Evolutionary conservation across 306 rosid species (phyloP), one percentile per base, ranked within the genome.

Genomic region (Luffa aegyptiaca): DNA sequence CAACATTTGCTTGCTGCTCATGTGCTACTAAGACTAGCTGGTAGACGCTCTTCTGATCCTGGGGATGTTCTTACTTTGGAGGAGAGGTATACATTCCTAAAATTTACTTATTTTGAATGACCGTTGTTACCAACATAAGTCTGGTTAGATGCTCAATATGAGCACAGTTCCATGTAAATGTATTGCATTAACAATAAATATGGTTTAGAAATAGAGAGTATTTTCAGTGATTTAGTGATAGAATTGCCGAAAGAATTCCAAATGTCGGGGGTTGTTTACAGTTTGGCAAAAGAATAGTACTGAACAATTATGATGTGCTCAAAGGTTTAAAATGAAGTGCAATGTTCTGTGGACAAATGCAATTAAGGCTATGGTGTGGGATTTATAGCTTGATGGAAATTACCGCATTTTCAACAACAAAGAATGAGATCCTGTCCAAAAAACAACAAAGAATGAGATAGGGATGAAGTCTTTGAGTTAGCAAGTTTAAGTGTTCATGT

Each of bases 1-100:
- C 97, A 95, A 81, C 97, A 93, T 86, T 71, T 91, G 82, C 99
- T 93, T 83, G 99, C 99, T 53, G 97, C 99, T 86, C 96, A 89
- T 80, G 90, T 93, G 37, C 84, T 95, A 89, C 83, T 91, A 59
- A 85, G 96, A 84, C 81, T 95, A 80, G 98, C 98, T 57, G 96
- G 92, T 81, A 90, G 94, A 77, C 98, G 97, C 55, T 86, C 95
- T 41, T 64, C 65, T 75, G 97, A 88, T 62, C 85, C 86, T 4
- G 91, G 85, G 75, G 90, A 87, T 85, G 85, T 83, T 83, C 97
- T 88, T 80, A 82, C 96, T 79, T 88, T 93, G 44, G 98, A 95
- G 66, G 90, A 93, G 69, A 93, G 99, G 99, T 90, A 75, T 59
- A 49, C 78, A 21, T 76, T 13, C 80, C 64, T 77, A 31, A 59